A percentile compares a stretch with the other conserved stretches of the same genome.
These are phyloP conservation scores for Scedosporium boydii DNA, from an alignment of 2,329 filamentous ascomycete species.

Conservation along the genomic window DNA sequence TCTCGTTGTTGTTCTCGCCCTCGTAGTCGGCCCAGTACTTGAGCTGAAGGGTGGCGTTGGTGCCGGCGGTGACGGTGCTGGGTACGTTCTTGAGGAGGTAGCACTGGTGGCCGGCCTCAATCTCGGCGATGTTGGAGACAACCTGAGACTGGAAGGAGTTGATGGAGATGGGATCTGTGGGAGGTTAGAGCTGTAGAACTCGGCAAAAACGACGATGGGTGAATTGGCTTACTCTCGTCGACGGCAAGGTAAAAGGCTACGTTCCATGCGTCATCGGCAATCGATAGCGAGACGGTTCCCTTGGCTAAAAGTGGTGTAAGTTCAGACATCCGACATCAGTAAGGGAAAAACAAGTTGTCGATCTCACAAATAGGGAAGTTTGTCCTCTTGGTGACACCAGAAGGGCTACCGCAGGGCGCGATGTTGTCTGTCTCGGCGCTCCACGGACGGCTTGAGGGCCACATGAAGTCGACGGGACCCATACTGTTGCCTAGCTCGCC, in stretches of 20 bases:
- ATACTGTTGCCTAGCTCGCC: conserved; percentile 43
- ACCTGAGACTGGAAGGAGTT: conserved; percentile 23
- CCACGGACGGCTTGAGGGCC: conserved; percentile 44
- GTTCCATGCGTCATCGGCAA: conserved; percentile 3
- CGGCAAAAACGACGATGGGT: no score
- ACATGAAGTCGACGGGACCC: conserved; percentile 44
- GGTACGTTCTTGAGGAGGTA: conserved; percentile 20
- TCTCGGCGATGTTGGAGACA: conserved; percentile 16
- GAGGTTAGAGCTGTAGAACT: background rate
- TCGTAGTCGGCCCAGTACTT: conserved; percentile 27
- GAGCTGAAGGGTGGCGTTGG: conserved; percentile 31
- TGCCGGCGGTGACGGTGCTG: conserved; percentile 17
- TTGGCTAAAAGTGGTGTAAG: background rate
- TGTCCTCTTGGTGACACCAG: conserved; percentile 34
- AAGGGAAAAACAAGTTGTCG: background rate
- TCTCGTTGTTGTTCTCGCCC: conserved; percentile 15
- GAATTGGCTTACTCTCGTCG: conserved; percentile 26
- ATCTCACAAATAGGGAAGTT: conserved; percentile 37
- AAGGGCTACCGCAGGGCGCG: conserved; percentile 40
- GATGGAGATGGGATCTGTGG: conserved; percentile 19
- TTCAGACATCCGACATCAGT: background rate
- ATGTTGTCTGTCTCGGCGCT: conserved; percentile 37
- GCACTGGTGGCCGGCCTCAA: conserved; percentile 30
- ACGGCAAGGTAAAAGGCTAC: conserved; percentile 32
- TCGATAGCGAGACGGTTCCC: conserved; percentile 2